phyloP scores from a whole-genome alignment of 805 yeast genomes.

The Teunomyces lycoperdinae region DNA sequence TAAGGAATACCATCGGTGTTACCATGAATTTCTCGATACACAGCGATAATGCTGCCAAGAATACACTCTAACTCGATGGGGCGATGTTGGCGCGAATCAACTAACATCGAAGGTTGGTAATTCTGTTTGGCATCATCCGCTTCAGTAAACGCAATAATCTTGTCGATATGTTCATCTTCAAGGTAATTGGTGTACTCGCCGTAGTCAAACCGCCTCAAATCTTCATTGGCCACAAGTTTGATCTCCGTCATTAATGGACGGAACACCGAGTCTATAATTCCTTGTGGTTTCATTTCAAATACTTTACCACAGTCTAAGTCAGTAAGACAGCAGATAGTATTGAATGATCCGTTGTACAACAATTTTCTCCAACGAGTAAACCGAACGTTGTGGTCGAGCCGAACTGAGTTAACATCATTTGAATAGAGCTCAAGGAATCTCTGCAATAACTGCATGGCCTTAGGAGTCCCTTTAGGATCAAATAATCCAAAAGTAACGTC shows the following conservation, averaged over 20 bases:
- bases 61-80: constrained; percentile 72
- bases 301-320: constrained; percentile 59
- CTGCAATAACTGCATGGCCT: constrained; percentile 26
- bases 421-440: constrained; percentile 44
- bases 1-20: constrained; percentile 10
- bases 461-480: constrained; percentile 16
- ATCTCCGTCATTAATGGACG: constrained; percentile 21
- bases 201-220: constrained; percentile 11
- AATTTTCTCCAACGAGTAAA: constrained; percentile 63
- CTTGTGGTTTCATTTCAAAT: constrained; percentile 19
- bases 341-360: constrained; percentile 66
- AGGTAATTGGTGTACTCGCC: constrained; percentile 6
- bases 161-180: constrained; percentile 7
- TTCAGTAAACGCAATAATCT: constrained; percentile 14
- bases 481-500: constrained; percentile 26
- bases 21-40: constrained; percentile 1
- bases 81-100: constrained; percentile 63
- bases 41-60: constrained; percentile 47
- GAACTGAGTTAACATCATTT: constrained; percentile 40
- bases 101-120: constrained; percentile 72
- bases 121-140: constrained; percentile 49
- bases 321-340: constrained; percentile 59
- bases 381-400: constrained; percentile 44
- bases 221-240: constrained; percentile 13
- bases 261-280: constrained; percentile 9